Conservation (phyloP, 129 eudicot species). For the Chrysanthemum lavandulifolium region DNA sequence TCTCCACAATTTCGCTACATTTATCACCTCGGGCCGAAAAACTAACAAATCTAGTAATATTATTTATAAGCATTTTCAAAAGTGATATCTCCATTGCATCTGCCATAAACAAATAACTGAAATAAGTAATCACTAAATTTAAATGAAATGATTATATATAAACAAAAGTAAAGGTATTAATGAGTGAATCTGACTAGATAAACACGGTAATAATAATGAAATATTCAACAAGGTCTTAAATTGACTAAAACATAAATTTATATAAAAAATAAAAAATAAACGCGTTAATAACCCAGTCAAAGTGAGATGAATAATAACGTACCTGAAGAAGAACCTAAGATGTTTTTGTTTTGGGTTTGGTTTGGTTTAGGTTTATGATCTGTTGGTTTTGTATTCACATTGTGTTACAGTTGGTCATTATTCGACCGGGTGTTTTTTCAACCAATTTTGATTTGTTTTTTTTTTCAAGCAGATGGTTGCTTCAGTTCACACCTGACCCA, state of each 20-base stretch:
- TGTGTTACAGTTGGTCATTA: too few relatives aligned
- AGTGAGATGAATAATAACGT: background rate
- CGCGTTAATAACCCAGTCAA: slow-evolving; percentile 31
- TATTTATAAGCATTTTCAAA: slow-evolving; percentile 61
- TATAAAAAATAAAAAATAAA: background rate
- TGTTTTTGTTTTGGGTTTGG: too few relatives aligned
- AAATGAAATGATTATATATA: background rate
- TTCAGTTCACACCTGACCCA: too few relatives aligned
- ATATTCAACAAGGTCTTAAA: slow-evolving; percentile 8
- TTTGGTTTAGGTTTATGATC: too few relatives aligned
- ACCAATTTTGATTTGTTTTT: too few relatives aligned
- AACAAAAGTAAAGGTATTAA: background rate
- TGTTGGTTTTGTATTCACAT: too few relatives aligned
- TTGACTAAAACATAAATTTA: slow-evolving; percentile 17
- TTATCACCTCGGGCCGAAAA: slow-evolving; percentile 49
- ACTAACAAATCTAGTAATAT: slow-evolving; percentile 48
- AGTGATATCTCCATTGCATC: slow-evolving; percentile 82
- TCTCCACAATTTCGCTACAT: slow-evolving; percentile 50
- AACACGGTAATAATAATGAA: slow-evolving; percentile 21
- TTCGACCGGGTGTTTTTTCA: too few relatives aligned
- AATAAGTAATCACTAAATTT: background rate
- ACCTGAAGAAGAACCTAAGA: too few relatives aligned
- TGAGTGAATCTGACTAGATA: slow-evolving; percentile 9
- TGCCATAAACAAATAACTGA: slow-evolving; percentile 22
- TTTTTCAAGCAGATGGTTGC: too few relatives aligned